Percentiles rank a stretch among this genome's conserved stretches.
These are phyloP conservation scores for Xylaria sp. DNA, from an alignment of 2,329 filamentous ascomycete genomes.

Conservation along the genomic window DNA sequence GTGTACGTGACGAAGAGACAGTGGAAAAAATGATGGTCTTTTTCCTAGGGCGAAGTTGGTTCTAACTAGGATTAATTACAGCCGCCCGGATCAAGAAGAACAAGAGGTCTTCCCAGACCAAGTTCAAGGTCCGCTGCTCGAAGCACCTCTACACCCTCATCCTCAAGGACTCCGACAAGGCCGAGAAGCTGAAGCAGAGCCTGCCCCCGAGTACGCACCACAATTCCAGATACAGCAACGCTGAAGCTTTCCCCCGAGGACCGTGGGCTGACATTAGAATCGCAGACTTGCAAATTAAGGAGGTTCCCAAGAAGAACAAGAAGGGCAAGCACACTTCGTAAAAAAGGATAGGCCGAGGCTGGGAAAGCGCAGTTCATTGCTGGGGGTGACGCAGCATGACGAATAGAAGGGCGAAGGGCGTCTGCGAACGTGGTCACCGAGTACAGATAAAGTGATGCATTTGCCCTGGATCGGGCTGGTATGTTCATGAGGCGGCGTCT, in stretches of 20 bases:
- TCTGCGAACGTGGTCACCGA: constrained; percentile 17
- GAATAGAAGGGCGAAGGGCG: constrained; percentile 14
- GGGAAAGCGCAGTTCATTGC: constrained; percentile 1
- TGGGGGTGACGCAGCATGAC: constrained; percentile 24
- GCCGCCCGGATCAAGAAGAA: constrained; percentile 96
- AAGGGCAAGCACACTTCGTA: constrained; percentile 46
- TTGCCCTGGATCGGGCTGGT: constrained; percentile 35
- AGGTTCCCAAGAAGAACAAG: constrained; percentile 59
- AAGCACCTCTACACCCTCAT: constrained; percentile 96
- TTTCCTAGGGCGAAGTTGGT: constrained; percentile 12
- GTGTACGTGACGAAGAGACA: constrained; percentile 71
- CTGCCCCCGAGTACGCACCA: constrained; percentile 87
- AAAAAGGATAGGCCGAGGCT: constrained; percentile 22
- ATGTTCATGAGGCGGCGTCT: constrained; percentile 55
- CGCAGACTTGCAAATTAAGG: constrained; percentile 55
- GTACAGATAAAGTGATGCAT: constrained; percentile 29
- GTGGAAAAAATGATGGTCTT: constrained; percentile 7
- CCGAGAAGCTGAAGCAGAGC: constrained; percentile 99
- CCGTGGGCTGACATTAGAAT: constrained; percentile 25
- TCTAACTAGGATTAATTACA: constrained; percentile 46
- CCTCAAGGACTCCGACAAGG: constrained; percentile 98
- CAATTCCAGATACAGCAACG: not conserved
- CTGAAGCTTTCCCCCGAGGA: not conserved
- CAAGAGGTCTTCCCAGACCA: constrained; percentile 87
- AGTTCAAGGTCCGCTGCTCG: constrained; percentile 99